These are phyloP conservation scores for Liquidambar formosana DNA, from an alignment of 164 flowering plant genomes.

Conservation along the genomic window DNA sequence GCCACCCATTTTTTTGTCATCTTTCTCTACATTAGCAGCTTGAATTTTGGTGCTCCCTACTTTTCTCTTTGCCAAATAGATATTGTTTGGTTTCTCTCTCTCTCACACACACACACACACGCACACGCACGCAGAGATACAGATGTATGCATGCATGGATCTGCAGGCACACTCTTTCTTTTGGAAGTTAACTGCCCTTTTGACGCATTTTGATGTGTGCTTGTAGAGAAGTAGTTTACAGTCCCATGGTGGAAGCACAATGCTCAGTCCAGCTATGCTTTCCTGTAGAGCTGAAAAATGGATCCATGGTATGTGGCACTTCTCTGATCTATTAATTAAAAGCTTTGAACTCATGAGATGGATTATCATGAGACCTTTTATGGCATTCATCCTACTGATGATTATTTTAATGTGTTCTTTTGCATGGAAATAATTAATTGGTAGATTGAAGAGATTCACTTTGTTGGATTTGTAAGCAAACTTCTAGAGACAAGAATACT, in stretches of 20 bases:
- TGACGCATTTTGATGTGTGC: constrained; percentile 19
- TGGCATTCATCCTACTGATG: constrained; percentile 4
- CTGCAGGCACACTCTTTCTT: no score
- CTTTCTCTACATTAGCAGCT: background rate
- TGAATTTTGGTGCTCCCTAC: no score
- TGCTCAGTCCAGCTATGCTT: constrained; percentile 91
- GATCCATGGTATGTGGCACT: constrained; percentile 55
- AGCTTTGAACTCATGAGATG: background rate
- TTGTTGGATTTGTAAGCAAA: constrained; percentile 82
- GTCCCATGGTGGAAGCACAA: constrained; percentile 98
- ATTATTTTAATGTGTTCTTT: background rate
- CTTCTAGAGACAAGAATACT: constrained; percentile 86
- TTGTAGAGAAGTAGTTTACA: constrained; percentile 80
- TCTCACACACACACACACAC: no score
- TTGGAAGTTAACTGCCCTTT: background rate
- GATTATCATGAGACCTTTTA: background rate
- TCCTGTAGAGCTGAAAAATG: constrained; percentile 87
- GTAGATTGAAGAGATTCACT: constrained; percentile 90
- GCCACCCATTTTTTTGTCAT: background rate
- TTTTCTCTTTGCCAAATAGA: no score
- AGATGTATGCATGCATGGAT: no score
- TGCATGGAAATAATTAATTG: constrained; percentile 12
- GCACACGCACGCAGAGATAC: no score
- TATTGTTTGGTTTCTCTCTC: no score
- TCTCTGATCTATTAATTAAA: constrained; percentile 1